Evolutionary conservation across 2,329 filamentous ascomycete species (phyloP).

Genomic region (Diplodia sapinea): DNA sequence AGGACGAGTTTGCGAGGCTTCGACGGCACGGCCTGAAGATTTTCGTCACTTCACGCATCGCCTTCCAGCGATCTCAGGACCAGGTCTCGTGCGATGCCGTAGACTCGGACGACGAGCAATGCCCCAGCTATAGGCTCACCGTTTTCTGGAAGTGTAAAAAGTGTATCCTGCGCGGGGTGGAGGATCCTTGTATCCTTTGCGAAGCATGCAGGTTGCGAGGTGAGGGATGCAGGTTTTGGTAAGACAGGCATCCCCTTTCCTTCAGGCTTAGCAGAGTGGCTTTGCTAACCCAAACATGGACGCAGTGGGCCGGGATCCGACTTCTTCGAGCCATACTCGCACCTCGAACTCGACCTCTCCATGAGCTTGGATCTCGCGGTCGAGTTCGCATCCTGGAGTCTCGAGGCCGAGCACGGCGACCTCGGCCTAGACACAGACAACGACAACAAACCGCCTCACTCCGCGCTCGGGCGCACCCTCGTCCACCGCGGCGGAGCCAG

Average conservation of each 20-base stretch:
- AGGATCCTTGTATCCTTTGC: not conserved
- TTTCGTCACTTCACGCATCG: slow-evolving; percentile 13
- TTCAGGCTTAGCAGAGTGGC: too few relatives aligned
- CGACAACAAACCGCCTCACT: not conserved
- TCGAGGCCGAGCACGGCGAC: slow-evolving; percentile 13
- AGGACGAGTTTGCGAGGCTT: not conserved
- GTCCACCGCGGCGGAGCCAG: not conserved
- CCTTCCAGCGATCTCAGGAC: not conserved
- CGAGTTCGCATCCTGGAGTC: not conserved
- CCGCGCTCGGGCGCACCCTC: not conserved
- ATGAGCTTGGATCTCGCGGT: not conserved
- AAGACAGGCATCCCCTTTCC: not conserved
- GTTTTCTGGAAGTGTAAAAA: slow-evolving; percentile 8
- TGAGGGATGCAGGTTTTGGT: not conserved
- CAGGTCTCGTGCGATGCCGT: not conserved
- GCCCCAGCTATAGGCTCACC: not conserved
- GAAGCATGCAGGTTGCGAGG: not conserved
- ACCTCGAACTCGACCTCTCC: not conserved
- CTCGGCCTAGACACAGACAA: not conserved
- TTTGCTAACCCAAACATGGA: not conserved
- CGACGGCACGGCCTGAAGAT: slow-evolving; percentile 2
- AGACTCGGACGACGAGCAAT: not conserved
- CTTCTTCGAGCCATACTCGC: not conserved
- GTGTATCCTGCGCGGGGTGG: not conserved
- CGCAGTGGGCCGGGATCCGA: not conserved